Evolutionary conservation across 768 basidiomycete species (phyloP).

Genomic region (Hericium coralloides): DNA sequence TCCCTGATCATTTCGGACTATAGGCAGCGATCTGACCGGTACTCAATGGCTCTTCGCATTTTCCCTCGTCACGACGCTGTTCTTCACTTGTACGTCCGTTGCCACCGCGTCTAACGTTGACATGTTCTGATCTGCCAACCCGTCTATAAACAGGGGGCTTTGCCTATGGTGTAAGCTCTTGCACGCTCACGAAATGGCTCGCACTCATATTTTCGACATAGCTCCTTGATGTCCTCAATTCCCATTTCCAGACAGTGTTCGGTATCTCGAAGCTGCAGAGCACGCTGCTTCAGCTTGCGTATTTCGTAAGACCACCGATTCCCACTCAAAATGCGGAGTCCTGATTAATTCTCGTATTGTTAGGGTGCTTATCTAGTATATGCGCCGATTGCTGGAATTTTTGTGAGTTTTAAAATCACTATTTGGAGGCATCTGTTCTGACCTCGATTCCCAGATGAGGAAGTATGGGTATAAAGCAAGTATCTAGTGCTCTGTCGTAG

Average conservation of each 20-base stretch:
- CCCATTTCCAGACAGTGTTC: conserved; percentile 68
- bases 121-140: background rate
- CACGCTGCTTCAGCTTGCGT: conserved; percentile 66
- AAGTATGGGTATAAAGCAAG: conserved; percentile 55
- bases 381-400: conserved; percentile 47
- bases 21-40: conserved; percentile 11
- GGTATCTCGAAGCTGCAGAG: conserved; percentile 61
- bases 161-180: conserved; percentile 47
- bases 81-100: conserved; percentile 54
- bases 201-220: conserved; percentile 18
- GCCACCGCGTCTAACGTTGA: background rate
- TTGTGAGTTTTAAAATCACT: conserved; percentile 30
- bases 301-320: conserved; percentile 38
- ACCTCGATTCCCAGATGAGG: conserved; percentile 37
- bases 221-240: conserved; percentile 61
- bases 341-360: background rate
- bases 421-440: background rate
- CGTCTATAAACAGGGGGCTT: conserved; percentile 42
- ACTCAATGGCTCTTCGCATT: conserved; percentile 49
- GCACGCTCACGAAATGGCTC: conserved; percentile 12
- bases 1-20: too few species aligned
- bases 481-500: background rate
- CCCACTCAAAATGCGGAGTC: background rate
- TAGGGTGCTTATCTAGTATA: conserved; percentile 56
- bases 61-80: conserved; percentile 61